Percentiles rank a stretch among this genome's conserved stretches.
These are phyloP conservation scores for Phanerochaete carnosa DNA, from an alignment of 768 basidiomycete genomes.

Conservation along the genomic window DNA sequence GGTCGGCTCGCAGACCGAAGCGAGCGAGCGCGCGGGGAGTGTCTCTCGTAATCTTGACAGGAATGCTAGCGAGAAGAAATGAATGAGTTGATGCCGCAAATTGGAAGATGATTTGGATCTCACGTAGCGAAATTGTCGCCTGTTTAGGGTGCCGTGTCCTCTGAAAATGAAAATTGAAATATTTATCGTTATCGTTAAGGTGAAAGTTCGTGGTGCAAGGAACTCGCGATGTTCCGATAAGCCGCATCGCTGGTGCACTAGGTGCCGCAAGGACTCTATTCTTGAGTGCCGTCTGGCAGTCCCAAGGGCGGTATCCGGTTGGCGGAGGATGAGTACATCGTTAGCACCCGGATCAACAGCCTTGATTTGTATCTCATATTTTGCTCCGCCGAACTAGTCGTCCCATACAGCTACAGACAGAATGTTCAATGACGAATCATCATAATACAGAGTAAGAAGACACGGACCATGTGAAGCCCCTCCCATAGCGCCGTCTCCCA, in stretches of 20 bases:
- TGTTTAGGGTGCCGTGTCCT: slow-evolving; percentile 33
- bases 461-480: slow-evolving; percentile 31
- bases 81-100: not conserved
- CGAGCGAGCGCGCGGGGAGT: slow-evolving; percentile 36
- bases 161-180: slow-evolving; percentile 37
- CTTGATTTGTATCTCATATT: slow-evolving; percentile 26
- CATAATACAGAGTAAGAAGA: slow-evolving; percentile 26
- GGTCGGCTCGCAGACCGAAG: slow-evolving; percentile 35
- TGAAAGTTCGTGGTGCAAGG: not conserved
- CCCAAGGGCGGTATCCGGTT: slow-evolving; percentile 36
- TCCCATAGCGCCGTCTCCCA: slow-evolving; percentile 40
- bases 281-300: slow-evolving; percentile 34
- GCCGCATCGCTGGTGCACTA: slow-evolving; percentile 33
- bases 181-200: not conserved
- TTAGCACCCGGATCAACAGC: slow-evolving; percentile 29
- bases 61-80: too few species aligned
- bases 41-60: slow-evolving; percentile 35
- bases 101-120: slow-evolving; percentile 7
- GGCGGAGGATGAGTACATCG: slow-evolving; percentile 35
- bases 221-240: slow-evolving; percentile 27
- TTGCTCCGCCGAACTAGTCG: not conserved
- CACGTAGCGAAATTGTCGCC: slow-evolving; percentile 48
- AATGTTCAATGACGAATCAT: not conserved
- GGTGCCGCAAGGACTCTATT: slow-evolving; percentile 33
- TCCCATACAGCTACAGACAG: not conserved